Evolutionary conservation across 352 stramenopile genomes (phyloP).

Genomic region (Pelagophyceae sp.): DNA sequence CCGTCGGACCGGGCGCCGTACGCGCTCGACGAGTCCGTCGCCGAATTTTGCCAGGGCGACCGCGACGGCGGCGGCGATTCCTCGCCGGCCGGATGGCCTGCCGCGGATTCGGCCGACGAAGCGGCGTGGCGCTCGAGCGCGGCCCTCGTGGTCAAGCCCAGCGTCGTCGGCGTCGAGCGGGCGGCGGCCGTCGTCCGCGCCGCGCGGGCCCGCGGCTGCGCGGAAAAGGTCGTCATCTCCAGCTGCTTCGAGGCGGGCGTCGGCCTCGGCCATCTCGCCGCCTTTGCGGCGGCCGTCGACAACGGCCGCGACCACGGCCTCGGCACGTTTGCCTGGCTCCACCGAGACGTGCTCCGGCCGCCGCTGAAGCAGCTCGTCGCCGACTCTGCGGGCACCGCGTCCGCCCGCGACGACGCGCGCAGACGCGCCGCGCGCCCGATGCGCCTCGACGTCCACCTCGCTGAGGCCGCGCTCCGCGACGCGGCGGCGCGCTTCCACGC

Average conservation of each 20-base stretch:
- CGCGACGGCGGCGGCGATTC: neutral
- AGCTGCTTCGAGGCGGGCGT: constrained; percentile 14
- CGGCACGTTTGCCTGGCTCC: constrained; percentile 13
- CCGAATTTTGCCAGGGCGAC: neutral
- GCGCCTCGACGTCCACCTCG: neutral
- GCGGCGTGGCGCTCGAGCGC: neutral
- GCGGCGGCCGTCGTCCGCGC: neutral
- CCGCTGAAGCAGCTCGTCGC: neutral
- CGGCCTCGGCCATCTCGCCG: neutral
- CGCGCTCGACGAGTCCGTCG: constrained; percentile 13
- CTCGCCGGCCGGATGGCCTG: neutral
- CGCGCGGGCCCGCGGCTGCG: neutral
- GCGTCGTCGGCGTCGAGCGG: neutral
- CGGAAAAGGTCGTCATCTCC: neutral
- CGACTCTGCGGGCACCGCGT: neutral
- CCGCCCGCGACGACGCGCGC: too few species aligned
- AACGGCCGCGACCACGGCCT: neutral
- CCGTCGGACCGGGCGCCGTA: neutral
- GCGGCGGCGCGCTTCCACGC: too few species aligned
- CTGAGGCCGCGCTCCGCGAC: neutral
- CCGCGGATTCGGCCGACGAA: neutral
- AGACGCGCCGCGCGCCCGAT: neutral
- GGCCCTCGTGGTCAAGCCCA: neutral
- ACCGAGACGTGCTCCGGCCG: neutral
- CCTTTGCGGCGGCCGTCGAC: neutral